These are phyloP conservation scores for Cicer yamashitae DNA, from an alignment of 306 rosid species.

Conservation along the genomic window DNA sequence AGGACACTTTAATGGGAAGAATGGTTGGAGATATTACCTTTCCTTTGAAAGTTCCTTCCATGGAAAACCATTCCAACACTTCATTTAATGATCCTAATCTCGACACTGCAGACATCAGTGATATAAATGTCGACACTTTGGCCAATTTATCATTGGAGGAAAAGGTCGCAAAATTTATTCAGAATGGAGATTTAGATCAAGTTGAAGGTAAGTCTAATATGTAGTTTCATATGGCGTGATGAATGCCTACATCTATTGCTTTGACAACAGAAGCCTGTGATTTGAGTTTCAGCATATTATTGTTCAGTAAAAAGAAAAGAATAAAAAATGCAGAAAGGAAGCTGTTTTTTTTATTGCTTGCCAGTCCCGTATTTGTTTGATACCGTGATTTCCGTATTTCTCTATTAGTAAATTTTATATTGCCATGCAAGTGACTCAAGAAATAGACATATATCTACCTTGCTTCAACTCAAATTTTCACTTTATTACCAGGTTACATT, in stretches of 20 bases:
- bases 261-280: slow-evolving; percentile 35
- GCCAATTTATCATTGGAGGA: slow-evolving; percentile 58
- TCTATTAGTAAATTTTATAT: slow-evolving; percentile 22
- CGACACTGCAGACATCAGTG: slow-evolving; percentile 46
- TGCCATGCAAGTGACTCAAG: background rate
- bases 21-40: slow-evolving; percentile 46
- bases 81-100: slow-evolving; percentile 44
- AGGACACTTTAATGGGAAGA: slow-evolving; percentile 37
- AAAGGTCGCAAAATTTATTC: slow-evolving; percentile 78
- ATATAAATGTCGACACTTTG: slow-evolving; percentile 37
- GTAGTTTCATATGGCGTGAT: slow-evolving; percentile 27
- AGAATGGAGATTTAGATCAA: slow-evolving; percentile 75
- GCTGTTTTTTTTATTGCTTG: slow-evolving; percentile 13
- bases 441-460: slow-evolving; percentile 21
- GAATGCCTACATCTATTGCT: slow-evolving; percentile 31
- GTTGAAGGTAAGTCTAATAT: slow-evolving; percentile 63
- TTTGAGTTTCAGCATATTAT: slow-evolving; percentile 38
- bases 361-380: slow-evolving; percentile 8
- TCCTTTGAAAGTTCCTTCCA: slow-evolving; percentile 37
- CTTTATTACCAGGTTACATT: slow-evolving; percentile 21
- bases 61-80: slow-evolving; percentile 43
- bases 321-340: slow-evolving; percentile 9
- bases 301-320: background rate
- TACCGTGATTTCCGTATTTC: background rate
- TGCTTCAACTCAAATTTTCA: slow-evolving; percentile 23